Evolutionary conservation across 768 basidiomycete genomes (phyloP).

Genomic region (Megacollybia marginata): DNA sequence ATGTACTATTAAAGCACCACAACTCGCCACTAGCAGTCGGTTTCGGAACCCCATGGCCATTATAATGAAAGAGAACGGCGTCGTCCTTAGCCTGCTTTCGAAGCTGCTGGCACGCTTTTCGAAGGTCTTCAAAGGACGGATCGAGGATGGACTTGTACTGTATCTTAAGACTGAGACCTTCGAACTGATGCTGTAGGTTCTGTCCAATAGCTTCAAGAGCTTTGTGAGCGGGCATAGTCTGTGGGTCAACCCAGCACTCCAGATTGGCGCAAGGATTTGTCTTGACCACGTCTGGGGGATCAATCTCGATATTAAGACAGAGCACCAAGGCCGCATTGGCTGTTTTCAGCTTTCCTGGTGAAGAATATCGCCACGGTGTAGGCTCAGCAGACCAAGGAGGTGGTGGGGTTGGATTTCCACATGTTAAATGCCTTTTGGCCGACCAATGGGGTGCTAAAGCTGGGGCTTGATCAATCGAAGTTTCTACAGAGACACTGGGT

Average conservation of each 20-base stretch:
- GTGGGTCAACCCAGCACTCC: conserved; percentile 98
- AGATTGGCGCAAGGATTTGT: conserved; percentile 92
- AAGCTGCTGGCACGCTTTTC: conserved; percentile 74
- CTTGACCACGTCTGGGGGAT: conserved; percentile 96
- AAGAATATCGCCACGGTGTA: conserved; percentile 72
- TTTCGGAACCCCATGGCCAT: conserved; percentile 96
- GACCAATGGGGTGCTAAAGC: conserved; percentile 79
- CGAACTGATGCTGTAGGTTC: conserved; percentile 92
- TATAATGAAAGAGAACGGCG: conserved; percentile 93
- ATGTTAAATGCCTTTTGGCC: conserved; percentile 84
- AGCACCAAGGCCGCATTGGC: conserved; percentile 82
- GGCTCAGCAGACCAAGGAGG: conserved; percentile 60
- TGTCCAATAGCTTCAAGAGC: conserved; percentile 91
- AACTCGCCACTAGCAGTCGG: conserved; percentile 94
- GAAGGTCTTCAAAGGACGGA: conserved; percentile 90
- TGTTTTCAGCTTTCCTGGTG: conserved; percentile 85
- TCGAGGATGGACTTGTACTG: conserved; percentile 93
- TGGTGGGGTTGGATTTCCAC: conserved; percentile 75
- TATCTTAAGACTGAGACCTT: conserved; percentile 90
- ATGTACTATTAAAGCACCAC: conserved; percentile 97
- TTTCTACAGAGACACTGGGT: conserved; percentile 38
- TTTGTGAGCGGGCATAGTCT: conserved; percentile 84
- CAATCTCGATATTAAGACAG: conserved; percentile 95
- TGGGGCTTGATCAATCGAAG: conserved; percentile 26
- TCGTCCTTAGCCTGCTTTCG: conserved; percentile 91